These are phyloP conservation scores for Fusarium sp. DNA, from an alignment of 2,329 filamentous ascomycete genomes.

Conservation along the genomic window DNA sequence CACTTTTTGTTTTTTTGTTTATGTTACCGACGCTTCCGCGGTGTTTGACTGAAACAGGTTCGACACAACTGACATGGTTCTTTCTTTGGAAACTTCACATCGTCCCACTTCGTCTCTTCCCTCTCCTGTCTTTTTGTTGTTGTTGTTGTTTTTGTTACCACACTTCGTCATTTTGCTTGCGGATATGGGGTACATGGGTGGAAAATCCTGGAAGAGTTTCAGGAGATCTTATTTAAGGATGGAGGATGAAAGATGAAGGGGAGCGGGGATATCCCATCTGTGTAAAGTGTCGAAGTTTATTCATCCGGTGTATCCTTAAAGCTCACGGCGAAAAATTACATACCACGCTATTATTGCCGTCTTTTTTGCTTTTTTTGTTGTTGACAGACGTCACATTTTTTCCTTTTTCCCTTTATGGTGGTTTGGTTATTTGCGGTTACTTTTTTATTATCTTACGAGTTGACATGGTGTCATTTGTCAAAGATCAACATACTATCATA, in stretches of 20 bases:
- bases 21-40: slow-evolving; percentile 32
- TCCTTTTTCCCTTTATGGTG: not conserved
- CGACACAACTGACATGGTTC: slow-evolving; percentile 24
- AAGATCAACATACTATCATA: slow-evolving; percentile 24
- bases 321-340: slow-evolving; percentile 44
- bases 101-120: slow-evolving; percentile 25
- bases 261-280: slow-evolving; percentile 18
- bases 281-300: slow-evolving; percentile 37
- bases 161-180: slow-evolving; percentile 27
- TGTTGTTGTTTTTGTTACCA: slow-evolving; percentile 8
- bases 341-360: slow-evolving; percentile 35
- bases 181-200: slow-evolving; percentile 18
- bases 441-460: not conserved
- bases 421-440: not conserved
- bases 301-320: slow-evolving; percentile 42
- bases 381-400: slow-evolving; percentile 10
- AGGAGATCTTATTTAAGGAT: slow-evolving; percentile 27
- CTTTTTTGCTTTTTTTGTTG: slow-evolving; percentile 26
- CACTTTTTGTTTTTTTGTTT: slow-evolving; percentile 38
- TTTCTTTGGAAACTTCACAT: slow-evolving; percentile 21
- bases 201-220: slow-evolving; percentile 19
- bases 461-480: slow-evolving; percentile 6
- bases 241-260: slow-evolving; percentile 22
- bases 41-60: slow-evolving; percentile 26
- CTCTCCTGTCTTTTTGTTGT: slow-evolving; percentile 27